These are phyloP conservation scores for Arctostaphylos glauca DNA, from an alignment of 148 eudicot genomes.

Conservation along the genomic window DNA sequence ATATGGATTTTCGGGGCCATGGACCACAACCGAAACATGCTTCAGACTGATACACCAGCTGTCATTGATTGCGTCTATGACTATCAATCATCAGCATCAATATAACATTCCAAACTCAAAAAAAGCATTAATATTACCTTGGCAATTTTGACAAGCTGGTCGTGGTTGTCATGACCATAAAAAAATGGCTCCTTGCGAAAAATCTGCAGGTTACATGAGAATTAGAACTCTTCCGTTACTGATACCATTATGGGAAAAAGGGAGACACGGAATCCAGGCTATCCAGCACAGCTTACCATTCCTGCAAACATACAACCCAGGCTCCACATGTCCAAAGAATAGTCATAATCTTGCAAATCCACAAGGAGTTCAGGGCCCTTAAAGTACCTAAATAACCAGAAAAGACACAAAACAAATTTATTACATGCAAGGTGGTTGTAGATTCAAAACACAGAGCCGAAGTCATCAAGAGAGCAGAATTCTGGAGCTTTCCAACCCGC, in stretches of 20 bases:
- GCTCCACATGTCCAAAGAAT: constrained; percentile 46
- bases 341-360: constrained; percentile 44
- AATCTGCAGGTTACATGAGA: constrained; percentile 26
- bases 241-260: neutral
- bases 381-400: constrained; percentile 24
- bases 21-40: neutral
- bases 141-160: constrained; percentile 45
- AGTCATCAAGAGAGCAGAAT: neutral
- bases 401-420: neutral
- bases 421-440: neutral
- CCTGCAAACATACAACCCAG: constrained; percentile 49
- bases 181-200: constrained; percentile 45
- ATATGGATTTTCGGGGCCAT: neutral
- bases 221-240: neutral
- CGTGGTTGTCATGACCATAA: constrained; percentile 43
- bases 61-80: neutral
- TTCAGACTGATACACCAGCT: neutral
- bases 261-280: neutral
- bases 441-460: constrained; percentile 1
- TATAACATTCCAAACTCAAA: neutral
- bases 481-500: constrained; percentile 5
- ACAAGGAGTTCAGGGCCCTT: constrained; percentile 45
- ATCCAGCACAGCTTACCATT: constrained; percentile 25
- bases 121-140: constrained; percentile 24
- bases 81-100: neutral